Evolutionary conservation across 352 stramenopile species (phyloP).

Genomic region (Phytophthora colocasiae): DNA sequence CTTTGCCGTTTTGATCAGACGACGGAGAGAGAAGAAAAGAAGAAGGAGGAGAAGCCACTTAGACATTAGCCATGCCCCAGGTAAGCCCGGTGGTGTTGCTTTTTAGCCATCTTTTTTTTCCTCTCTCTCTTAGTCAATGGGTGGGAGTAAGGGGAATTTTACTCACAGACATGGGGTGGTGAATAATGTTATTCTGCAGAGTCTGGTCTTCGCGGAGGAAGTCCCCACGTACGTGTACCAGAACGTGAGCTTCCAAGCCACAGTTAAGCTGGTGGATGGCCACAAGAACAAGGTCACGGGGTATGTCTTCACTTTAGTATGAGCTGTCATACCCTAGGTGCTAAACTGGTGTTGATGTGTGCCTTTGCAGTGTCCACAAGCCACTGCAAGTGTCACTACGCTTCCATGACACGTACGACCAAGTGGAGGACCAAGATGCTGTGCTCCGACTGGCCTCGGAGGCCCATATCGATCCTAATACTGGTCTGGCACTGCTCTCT

Average conservation of each 20-base stretch:
- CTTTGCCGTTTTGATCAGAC: constrained; percentile 32
- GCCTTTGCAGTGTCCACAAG: constrained; percentile 38
- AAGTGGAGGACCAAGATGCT: constrained; percentile 67
- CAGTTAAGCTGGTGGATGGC: constrained; percentile 68
- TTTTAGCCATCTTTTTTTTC: constrained; percentile 8
- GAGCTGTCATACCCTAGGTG: neutral
- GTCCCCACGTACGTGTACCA: constrained; percentile 71
- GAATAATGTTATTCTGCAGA: constrained; percentile 37
- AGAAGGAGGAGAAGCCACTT: constrained; percentile 21
- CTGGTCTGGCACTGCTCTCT: constrained; percentile 52
- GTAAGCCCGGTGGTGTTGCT: constrained; percentile 22
- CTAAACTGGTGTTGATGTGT: constrained; percentile 5
- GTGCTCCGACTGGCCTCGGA: constrained; percentile 34
- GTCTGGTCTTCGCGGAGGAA: constrained; percentile 61
- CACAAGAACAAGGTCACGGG: constrained; percentile 65
- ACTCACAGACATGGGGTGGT: constrained; percentile 16
- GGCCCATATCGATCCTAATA: constrained; percentile 43
- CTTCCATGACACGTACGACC: constrained; percentile 82
- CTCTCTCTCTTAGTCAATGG: neutral
- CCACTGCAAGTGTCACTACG: constrained; percentile 64
- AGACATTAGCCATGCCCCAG: constrained; percentile 45
- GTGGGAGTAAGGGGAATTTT: constrained; percentile 8
- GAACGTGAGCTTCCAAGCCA: constrained; percentile 61
- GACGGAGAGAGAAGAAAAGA: constrained; percentile 16
- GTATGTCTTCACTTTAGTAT: constrained; percentile 30